Base-by-base conservation (phyloP, 164 flowering plant genomes). In the Buxus sempervirens region DNA sequence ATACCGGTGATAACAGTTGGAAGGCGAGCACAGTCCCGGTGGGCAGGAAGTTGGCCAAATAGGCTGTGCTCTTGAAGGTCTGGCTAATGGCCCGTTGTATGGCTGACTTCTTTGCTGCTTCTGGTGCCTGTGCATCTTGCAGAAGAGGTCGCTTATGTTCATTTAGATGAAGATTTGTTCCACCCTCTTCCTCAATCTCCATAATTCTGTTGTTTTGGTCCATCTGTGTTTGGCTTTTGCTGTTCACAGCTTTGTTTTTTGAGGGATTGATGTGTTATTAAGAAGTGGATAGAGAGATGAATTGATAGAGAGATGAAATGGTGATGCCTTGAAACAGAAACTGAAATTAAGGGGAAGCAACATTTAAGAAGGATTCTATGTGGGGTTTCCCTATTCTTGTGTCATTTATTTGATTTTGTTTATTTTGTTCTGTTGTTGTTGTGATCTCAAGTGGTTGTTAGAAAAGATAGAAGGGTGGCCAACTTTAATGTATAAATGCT, bases 11-110 rank as follows among this genome's bases (percentile, higher is more conserved):
- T 0, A 89, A 80, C 23, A 89, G 84, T 54, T 89, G 90, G 70
- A 87, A 87, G 20, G 84, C 81, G 49, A 87, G 89, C 10, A 87
- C 88, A 0, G 94, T 68, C 9, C 91, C 91, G 0, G 91, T 89
- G 0, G 90, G 94, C 27, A 87, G 69, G 36, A 84, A 86, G 62
- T 87, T 85, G 57, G 94, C 90, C 27, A 89, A 54, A 69, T 87
- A 81, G 18, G 88, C 88, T 1, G 91, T 83, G 85, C 88, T 83
- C 48, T 78, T 68, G 62, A 84, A 89, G 18, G 91, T 89, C 68
- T 84, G 86, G 63, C 79, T 75, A 54, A 87, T 86, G 27, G 85
- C 91, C 55, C 73, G 77, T 64, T 85, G 89, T 54, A 83, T 71
- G 13, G 70, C 65, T 23, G 68, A 75, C 62, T 63, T 82, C 72